phyloP scores from a whole-genome alignment of 225 moss, liverwort and hornwort species.

The Polytrichum commune region DNA sequence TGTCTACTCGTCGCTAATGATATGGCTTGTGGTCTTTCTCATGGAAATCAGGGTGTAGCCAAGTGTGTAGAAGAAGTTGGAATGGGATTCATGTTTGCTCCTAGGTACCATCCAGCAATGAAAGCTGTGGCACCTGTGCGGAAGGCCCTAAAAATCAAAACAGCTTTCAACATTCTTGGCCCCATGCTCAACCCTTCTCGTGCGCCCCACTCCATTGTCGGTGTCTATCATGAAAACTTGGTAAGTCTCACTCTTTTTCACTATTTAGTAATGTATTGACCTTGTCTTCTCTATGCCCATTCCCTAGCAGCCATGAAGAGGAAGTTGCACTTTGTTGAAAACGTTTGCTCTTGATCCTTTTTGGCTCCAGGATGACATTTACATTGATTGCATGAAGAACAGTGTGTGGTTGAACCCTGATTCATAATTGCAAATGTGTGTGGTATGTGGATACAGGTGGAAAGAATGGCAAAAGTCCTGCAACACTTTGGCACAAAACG shows the following conservation, averaged over 20 bases:
- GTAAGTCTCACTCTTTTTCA: conserved; percentile 36
- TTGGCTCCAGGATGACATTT: neutral
- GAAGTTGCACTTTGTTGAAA: neutral
- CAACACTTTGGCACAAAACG: conserved; percentile 80
- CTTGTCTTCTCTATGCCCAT: neutral
- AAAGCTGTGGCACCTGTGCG: conserved; percentile 78
- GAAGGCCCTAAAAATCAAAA: conserved; percentile 78
- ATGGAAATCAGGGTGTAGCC: conserved; percentile 55
- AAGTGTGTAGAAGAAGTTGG: conserved; percentile 88
- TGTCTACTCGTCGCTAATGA: too few species aligned
- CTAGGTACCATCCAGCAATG: conserved; percentile 91
- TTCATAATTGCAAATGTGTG: neutral
- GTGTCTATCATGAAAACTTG: conserved; percentile 81
- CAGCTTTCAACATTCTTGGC: conserved; percentile 96
- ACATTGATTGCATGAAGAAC: neutral
- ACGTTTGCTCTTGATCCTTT: neutral
- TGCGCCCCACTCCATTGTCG: conserved; percentile 86
- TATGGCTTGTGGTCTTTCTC: neutral
- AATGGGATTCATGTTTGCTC: conserved; percentile 87
- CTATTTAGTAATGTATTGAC: too few species aligned
- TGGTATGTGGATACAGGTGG: conserved; percentile 25
- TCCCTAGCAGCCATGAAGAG: neutral
- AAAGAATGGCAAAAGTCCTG: conserved; percentile 84
- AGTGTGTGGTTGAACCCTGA: neutral
- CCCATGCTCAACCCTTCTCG: conserved; percentile 91